Conservation (phyloP, 495 filamentous ascomycete genomes). For the Neurospora sp. region DNA sequence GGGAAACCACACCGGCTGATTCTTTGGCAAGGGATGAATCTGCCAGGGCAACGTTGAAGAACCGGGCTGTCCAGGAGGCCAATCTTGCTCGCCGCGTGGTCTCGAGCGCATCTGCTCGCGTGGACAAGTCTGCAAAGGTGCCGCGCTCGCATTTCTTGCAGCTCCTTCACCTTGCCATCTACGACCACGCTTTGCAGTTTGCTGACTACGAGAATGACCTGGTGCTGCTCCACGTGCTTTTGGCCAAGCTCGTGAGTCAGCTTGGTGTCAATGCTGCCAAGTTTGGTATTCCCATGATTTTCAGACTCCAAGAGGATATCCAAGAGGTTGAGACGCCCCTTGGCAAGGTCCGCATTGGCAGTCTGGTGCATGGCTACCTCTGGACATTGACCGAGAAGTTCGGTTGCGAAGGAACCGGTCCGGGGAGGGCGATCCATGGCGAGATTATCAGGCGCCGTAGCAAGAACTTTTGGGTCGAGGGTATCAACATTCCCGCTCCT, state of each 20-base stretch:
- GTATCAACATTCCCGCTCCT: slow-evolving; percentile 60
- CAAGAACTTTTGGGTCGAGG: slow-evolving; percentile 65
- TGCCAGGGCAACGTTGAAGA: slow-evolving; percentile 26
- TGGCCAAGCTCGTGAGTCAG: slow-evolving; percentile 59
- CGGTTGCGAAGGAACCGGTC: slow-evolving; percentile 54
- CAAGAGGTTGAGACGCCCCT: slow-evolving; percentile 48
- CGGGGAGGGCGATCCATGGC: slow-evolving; percentile 58
- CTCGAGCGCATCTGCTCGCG: slow-evolving; percentile 54
- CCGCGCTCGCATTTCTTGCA: slow-evolving; percentile 63
- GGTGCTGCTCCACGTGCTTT: slow-evolving; percentile 61
- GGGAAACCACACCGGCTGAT: slow-evolving; percentile 65
- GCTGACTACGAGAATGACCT: slow-evolving; percentile 62
- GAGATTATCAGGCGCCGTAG: slow-evolving; percentile 65
- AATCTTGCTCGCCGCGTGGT: slow-evolving; percentile 50
- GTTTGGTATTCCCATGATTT: slow-evolving; percentile 76
- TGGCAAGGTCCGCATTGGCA: slow-evolving; percentile 66
- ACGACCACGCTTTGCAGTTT: slow-evolving; percentile 69
- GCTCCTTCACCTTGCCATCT: slow-evolving; percentile 76
- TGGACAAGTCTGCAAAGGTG: slow-evolving; percentile 45
- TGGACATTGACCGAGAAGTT: slow-evolving; percentile 70
- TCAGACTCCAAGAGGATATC: slow-evolving; percentile 78
- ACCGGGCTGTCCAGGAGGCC: slow-evolving; percentile 19
- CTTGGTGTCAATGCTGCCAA: slow-evolving; percentile 78
- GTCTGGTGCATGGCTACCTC: slow-evolving; percentile 78
- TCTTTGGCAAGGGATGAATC: slow-evolving; percentile 49